Evolutionary conservation across 192 early-diverging fungal genomes (phyloP).

Genomic region (Backusella parvicylindrica): DNA sequence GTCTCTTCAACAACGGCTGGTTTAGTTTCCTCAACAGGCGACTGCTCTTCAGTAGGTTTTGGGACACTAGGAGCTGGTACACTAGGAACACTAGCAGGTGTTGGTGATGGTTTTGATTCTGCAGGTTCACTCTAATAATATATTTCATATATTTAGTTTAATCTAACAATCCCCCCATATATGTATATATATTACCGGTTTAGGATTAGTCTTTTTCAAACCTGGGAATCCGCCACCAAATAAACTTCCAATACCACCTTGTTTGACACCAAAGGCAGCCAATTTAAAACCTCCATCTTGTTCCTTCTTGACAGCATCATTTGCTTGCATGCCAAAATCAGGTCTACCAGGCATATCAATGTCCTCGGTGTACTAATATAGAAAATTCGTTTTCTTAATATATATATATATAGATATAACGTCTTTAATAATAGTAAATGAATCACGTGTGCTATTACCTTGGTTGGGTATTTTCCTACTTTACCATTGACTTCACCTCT

Average conservation of each 20-base stretch:
- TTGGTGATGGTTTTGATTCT: not conserved
- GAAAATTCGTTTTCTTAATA: not conserved
- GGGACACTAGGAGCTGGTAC: not conserved
- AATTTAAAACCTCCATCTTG: slow-evolving; percentile 49
- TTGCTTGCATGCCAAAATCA: slow-evolving; percentile 12
- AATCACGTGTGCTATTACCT: slow-evolving; percentile 33
- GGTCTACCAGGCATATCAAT: slow-evolving; percentile 32
- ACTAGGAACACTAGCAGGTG: not conserved
- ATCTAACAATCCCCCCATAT: not conserved
- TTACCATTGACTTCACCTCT: slow-evolving; percentile 69
- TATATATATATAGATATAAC: not conserved
- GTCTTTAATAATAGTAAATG: not conserved
- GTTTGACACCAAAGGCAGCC: slow-evolving; percentile 75
- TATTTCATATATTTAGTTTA: not conserved
- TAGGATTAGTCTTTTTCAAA: slow-evolving; percentile 53
- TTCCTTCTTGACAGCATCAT: not conserved
- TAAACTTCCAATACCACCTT: slow-evolving; percentile 73
- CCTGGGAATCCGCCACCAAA: slow-evolving; percentile 69
- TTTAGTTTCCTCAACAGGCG: not conserved
- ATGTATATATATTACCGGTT: not conserved
- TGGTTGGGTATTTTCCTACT: slow-evolving; percentile 61
- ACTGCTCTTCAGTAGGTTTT: not conserved
- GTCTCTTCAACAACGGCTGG: not conserved
- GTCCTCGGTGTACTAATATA: slow-evolving; percentile 23
- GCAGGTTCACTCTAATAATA: not conserved